phyloP scores from a whole-genome alignment of 1,284 basidiomycete genomes.

The Ceratobasidium sp. region DNA sequence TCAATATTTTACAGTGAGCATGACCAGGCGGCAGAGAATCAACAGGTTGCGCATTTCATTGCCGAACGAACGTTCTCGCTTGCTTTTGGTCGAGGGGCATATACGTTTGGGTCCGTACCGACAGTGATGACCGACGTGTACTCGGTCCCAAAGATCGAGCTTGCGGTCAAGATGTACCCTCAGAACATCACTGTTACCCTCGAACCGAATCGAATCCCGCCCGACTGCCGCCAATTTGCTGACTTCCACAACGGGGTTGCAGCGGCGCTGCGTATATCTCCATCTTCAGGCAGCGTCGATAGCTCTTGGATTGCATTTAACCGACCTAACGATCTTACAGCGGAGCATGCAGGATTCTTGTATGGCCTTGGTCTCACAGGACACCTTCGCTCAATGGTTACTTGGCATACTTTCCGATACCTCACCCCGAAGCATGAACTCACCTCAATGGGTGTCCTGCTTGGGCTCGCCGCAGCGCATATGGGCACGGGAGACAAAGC shows the following conservation, averaged over 20 bases:
- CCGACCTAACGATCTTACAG: constrained; percentile 85
- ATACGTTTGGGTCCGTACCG: constrained; percentile 82
- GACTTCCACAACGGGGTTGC: constrained; percentile 98
- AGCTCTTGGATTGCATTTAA: constrained; percentile 96
- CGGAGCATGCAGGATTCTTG: constrained; percentile 95
- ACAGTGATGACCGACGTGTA: constrained; percentile 82
- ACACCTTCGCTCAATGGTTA: constrained; percentile 87
- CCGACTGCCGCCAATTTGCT: constrained; percentile 88
- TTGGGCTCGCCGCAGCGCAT: constrained; percentile 93
- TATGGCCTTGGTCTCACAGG: constrained; percentile 93
- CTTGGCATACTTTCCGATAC: constrained; percentile 92
- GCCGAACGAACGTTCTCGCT: constrained; percentile 88
- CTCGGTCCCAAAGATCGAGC: constrained; percentile 84
- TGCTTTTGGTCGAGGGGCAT: constrained; percentile 88
- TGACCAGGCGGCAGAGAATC: constrained; percentile 84
- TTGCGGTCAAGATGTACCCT: constrained; percentile 78
- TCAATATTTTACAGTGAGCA: constrained; percentile 69
- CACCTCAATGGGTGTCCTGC: constrained; percentile 92
- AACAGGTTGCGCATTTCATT: constrained; percentile 80
- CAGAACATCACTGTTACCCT: constrained; percentile 73
- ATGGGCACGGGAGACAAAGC: constrained; percentile 89
- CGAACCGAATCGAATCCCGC: constrained; percentile 65
- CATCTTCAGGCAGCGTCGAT: constrained; percentile 82
- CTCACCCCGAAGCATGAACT: constrained; percentile 95
- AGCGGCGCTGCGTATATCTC: constrained; percentile 85